These are phyloP conservation scores for Starmerella stellata DNA, from an alignment of 805 yeast genomes.

Conservation along the genomic window DNA sequence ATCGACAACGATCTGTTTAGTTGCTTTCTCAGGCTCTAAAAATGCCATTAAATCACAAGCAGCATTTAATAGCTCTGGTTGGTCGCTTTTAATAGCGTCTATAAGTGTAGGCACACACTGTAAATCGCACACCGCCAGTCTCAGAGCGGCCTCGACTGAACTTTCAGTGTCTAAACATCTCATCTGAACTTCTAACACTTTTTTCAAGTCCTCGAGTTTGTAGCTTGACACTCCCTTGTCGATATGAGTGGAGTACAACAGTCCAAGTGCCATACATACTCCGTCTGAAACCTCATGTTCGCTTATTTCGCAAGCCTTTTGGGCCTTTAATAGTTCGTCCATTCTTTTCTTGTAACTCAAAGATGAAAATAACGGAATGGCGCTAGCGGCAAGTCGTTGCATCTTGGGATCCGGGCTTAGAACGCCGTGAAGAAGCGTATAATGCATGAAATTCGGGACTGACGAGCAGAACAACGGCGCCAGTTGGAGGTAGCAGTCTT, in stretches of 20 bases:
- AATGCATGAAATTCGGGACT: not conserved
- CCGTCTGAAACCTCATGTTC: too few relatives aligned
- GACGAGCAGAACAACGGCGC: slow-evolving; percentile 17
- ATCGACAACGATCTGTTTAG: not conserved
- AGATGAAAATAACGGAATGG: slow-evolving; percentile 18
- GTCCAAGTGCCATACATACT: too few relatives aligned
- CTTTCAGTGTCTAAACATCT: too few relatives aligned
- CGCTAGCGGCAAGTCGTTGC: slow-evolving; percentile 28
- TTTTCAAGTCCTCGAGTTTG: not conserved
- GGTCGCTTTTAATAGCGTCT: not conserved
- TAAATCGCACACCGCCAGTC: not conserved
- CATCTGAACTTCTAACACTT: slow-evolving; percentile 4
- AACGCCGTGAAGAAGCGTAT: not conserved
- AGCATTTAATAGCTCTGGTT: not conserved
- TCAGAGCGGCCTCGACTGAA: slow-evolving; percentile 5
- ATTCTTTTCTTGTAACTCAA: not conserved
- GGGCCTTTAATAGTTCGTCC: too few relatives aligned
- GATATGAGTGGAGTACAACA: too few relatives aligned
- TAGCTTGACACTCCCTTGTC: too few relatives aligned
- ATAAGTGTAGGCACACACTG: not conserved
- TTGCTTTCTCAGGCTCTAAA: not conserved
- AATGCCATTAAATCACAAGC: not conserved
- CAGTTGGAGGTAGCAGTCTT: slow-evolving; percentile 27
- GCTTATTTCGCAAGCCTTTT: too few relatives aligned
- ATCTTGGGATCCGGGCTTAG: slow-evolving; percentile 24